Conservation (phyloP, 2,329 filamentous ascomycete species). For the Sarocladium brachiariae region DNA sequence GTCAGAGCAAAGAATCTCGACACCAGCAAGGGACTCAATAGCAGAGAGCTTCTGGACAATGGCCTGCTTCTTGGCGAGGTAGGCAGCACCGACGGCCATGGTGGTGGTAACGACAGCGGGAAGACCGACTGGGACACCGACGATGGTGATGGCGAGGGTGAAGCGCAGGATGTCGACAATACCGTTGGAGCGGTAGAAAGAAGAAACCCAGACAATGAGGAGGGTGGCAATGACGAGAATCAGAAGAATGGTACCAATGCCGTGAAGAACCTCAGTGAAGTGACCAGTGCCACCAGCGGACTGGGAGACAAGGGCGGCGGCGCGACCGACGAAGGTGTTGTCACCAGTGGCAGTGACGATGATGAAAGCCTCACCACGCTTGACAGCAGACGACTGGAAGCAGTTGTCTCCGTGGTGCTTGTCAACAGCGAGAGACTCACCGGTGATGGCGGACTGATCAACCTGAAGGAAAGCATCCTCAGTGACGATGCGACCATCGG, state of each 20-base stretch:
- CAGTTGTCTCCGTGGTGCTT: constrained; percentile 77
- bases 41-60: constrained; percentile 90
- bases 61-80: constrained; percentile 86
- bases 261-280: constrained; percentile 86
- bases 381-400: constrained; percentile 82
- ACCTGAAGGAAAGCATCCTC: constrained; percentile 81
- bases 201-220: constrained; percentile 76
- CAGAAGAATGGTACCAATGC: constrained; percentile 74
- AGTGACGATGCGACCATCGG: constrained; percentile 79
- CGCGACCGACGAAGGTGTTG: constrained; percentile 83
- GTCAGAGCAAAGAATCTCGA: constrained; percentile 90
- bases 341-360: constrained; percentile 81
- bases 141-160: constrained; percentile 83
- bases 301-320: constrained; percentile 76
- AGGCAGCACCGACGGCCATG: constrained; percentile 89
- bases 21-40: constrained; percentile 86
- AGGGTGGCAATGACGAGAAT: constrained; percentile 74
- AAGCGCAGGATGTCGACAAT: constrained; percentile 77
- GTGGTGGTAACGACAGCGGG: constrained; percentile 90
- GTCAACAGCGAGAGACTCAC: constrained; percentile 85
- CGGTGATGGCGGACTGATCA: constrained; percentile 87
- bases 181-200: constrained; percentile 78
- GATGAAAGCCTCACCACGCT: constrained; percentile 81
- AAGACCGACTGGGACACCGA: constrained; percentile 88
- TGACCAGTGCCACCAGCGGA: constrained; percentile 70